Conservation (phyloP, 2,329 filamentous ascomycete species). For the Colletotrichum magnum region DNA sequence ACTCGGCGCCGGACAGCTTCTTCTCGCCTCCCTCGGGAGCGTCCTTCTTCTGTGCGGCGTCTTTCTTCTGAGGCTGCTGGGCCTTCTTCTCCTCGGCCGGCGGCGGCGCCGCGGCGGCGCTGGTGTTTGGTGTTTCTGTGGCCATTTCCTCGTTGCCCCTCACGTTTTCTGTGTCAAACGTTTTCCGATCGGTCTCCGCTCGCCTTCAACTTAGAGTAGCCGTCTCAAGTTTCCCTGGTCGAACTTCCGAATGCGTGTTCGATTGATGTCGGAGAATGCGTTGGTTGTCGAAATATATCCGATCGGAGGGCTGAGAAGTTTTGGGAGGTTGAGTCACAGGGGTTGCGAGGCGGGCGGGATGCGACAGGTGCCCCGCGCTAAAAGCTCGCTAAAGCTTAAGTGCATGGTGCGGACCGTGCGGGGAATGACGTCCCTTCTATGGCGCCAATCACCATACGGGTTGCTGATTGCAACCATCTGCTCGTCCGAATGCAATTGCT, state of each 20-base stretch:
- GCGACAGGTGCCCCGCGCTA: slow-evolving; percentile 39
- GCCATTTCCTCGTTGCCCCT: slow-evolving; percentile 25
- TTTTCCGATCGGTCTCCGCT: neutral
- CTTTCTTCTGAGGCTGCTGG: slow-evolving; percentile 34
- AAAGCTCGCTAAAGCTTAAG: slow-evolving; percentile 42
- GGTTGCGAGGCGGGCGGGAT: slow-evolving; percentile 41
- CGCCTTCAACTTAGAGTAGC: too few relatives aligned
- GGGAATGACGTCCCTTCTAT: slow-evolving; percentile 36
- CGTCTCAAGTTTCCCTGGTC: neutral
- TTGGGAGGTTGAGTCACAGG: slow-evolving; percentile 42
- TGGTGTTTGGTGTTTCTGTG: slow-evolving; percentile 33
- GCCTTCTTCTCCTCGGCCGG: slow-evolving; percentile 31
- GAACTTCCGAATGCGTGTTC: neutral
- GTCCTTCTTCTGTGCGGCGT: slow-evolving; percentile 23
- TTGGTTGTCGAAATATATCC: slow-evolving; percentile 9
- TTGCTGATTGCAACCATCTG: neutral
- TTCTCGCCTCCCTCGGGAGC: slow-evolving; percentile 51
- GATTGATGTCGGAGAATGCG: neutral
- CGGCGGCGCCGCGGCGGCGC: slow-evolving; percentile 16
- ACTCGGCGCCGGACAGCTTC: slow-evolving; percentile 80
- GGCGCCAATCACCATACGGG: slow-evolving; percentile 22
- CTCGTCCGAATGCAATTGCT: neutral
- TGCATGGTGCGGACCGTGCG: slow-evolving; percentile 38
- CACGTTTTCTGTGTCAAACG: neutral
- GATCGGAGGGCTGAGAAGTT: slow-evolving; percentile 35